A percentile compares a stretch with the other conserved stretches of the same genome.
Conservation (phyloP, 345 rosid species). For the Bruguiera sexangula region DNA sequence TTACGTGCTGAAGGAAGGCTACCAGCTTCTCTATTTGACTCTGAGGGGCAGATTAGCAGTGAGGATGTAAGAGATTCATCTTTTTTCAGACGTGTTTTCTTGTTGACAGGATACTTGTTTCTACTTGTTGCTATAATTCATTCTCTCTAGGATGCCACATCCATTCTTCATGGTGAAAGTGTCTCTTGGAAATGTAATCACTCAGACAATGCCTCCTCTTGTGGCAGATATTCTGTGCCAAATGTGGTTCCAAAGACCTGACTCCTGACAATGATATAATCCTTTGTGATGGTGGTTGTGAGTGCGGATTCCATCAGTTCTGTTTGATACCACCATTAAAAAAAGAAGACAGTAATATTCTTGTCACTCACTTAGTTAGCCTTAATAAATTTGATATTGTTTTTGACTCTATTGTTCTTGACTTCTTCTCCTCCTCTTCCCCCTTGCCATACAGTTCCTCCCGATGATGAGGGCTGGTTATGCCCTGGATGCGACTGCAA, state of each 20-base stretch:
- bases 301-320: constrained; percentile 88
- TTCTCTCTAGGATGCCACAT: not conserved
- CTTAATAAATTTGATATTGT: constrained; percentile 8
- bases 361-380: constrained; percentile 21
- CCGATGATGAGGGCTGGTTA: constrained; percentile 91
- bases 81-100: too few species aligned
- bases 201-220: constrained; percentile 24
- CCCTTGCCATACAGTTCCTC: constrained; percentile 64
- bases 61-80: constrained; percentile 73
- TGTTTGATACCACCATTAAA: constrained; percentile 87
- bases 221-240: constrained; percentile 92
- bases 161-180: not conserved
- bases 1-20: constrained; percentile 80
- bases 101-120: not conserved
- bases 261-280: constrained; percentile 79
- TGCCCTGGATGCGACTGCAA: constrained; percentile 97
- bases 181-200: constrained; percentile 2
- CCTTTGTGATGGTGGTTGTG: constrained; percentile 94
- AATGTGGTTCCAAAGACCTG: constrained; percentile 87
- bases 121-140: not conserved
- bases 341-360: constrained; percentile 81
- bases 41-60: constrained; percentile 84
- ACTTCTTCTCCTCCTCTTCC: not conserved
- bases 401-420: constrained; percentile 11
- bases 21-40: constrained; percentile 79